Conservation (phyloP, 225 moss, liverwort and hornwort genomes). For the Straminergon stramineum region DNA sequence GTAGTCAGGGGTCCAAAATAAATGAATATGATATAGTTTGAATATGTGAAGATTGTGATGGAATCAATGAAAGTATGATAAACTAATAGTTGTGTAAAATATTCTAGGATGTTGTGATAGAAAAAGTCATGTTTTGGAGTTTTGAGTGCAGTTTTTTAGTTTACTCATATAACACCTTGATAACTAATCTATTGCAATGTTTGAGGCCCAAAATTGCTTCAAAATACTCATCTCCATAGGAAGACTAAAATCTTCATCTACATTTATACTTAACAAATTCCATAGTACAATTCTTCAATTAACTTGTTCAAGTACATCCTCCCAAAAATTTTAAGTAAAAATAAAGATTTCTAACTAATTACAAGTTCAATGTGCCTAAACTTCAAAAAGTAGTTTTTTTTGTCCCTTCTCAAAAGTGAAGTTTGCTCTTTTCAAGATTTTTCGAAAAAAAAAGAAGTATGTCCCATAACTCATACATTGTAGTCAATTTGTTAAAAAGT, state of each 20-base stretch:
- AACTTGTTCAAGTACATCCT: background rate
- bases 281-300: fast-evolving
- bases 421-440: background rate
- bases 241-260: background rate
- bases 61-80: background rate
- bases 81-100: background rate
- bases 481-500: background rate
- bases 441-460: background rate
- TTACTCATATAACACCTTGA: background rate
- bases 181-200: background rate
- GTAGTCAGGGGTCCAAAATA: background rate
- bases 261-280: background rate
- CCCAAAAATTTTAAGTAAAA: background rate
- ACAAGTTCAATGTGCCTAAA: background rate
- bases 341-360: background rate
- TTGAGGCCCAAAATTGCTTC: background rate
- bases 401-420: background rate
- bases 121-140: background rate
- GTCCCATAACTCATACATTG: background rate
- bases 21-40: background rate
- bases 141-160: background rate
- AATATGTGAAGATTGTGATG: background rate
- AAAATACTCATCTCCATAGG: background rate
- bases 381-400: background rate
- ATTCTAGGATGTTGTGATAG: background rate